Conservation (phyloP, 1,284 basidiomycete species). For the Puccinia coronata region DNA sequence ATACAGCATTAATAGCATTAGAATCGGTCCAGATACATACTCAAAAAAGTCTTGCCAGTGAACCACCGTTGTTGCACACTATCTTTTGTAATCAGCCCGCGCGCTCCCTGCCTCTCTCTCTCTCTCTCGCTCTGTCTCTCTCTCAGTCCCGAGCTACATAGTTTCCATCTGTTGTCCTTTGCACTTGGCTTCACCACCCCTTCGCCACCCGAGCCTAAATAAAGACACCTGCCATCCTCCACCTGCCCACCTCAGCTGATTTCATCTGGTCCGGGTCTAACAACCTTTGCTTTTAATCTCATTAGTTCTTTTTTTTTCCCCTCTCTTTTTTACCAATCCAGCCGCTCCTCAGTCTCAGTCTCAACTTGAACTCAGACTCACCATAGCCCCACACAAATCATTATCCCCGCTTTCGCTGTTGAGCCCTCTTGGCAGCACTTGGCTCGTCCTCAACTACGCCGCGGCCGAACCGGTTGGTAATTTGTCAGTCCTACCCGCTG, state of each 20-base stretch:
- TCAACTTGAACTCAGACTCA: not conserved
- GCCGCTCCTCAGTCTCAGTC: too few relatives aligned
- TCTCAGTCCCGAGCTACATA: not conserved
- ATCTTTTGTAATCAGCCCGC: not conserved
- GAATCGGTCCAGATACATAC: too few relatives aligned
- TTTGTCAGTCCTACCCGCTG: constrained; percentile 2
- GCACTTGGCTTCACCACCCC: not conserved
- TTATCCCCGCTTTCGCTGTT: constrained; percentile 5
- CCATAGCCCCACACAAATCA: constrained; percentile 3
- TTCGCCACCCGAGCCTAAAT: not conserved
- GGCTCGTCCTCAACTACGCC: not conserved
- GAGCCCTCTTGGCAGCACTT: not conserved
- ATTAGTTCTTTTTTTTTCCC: not conserved
- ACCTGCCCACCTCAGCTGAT: constrained; percentile 3
- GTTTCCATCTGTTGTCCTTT: not conserved
- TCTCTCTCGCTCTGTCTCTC: constrained; percentile 1
- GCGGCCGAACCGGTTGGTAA: not conserved
- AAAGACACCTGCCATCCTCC: not conserved
- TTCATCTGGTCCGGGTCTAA: constrained; percentile 17
- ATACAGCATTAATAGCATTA: too few relatives aligned
- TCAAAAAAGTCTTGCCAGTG: not conserved
- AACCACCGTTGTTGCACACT: not conserved
- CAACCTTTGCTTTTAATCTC: not conserved
- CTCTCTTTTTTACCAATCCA: not conserved
- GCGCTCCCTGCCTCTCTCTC: not conserved